These are phyloP conservation scores for Fraxinus sp. DNA, from an alignment of 305 asterid genomes.

Conservation along the genomic window DNA sequence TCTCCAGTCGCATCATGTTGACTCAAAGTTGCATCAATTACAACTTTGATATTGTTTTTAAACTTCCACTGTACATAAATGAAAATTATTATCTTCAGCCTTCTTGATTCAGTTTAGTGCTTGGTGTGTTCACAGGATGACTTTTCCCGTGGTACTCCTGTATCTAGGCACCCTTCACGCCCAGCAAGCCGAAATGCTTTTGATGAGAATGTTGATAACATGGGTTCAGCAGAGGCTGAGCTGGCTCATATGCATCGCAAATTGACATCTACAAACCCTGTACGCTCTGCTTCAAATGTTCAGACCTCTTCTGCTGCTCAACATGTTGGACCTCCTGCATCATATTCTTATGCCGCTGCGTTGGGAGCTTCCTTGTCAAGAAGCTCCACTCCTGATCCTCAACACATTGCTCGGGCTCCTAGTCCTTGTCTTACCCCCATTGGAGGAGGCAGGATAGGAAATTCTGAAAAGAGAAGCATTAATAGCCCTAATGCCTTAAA, in stretches of 20 bases:
- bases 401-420: constrained; percentile 75
- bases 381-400: constrained; percentile 94
- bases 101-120: not conserved
- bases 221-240: constrained; percentile 68
- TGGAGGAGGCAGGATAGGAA: constrained; percentile 69
- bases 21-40: not conserved
- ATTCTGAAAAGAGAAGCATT: constrained; percentile 59
- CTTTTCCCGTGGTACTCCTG: constrained; percentile 62
- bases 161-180: constrained; percentile 74
- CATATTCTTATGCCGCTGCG: constrained; percentile 92
- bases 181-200: constrained; percentile 85
- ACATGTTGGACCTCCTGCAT: constrained; percentile 54
- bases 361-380: constrained; percentile 88
- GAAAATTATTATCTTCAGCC: not conserved
- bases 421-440: constrained; percentile 91
- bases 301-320: constrained; percentile 59
- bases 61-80: not conserved
- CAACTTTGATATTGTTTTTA: not conserved
- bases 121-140: constrained; percentile 61
- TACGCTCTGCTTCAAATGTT: constrained; percentile 40
- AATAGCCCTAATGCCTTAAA: constrained; percentile 64
- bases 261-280: constrained; percentile 46
- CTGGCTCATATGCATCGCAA: constrained; percentile 62
- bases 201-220: constrained; percentile 49
- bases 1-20: not conserved